phyloP scores from a whole-genome alignment of 148 eudicot species.

The Diospyros kaki region DNA sequence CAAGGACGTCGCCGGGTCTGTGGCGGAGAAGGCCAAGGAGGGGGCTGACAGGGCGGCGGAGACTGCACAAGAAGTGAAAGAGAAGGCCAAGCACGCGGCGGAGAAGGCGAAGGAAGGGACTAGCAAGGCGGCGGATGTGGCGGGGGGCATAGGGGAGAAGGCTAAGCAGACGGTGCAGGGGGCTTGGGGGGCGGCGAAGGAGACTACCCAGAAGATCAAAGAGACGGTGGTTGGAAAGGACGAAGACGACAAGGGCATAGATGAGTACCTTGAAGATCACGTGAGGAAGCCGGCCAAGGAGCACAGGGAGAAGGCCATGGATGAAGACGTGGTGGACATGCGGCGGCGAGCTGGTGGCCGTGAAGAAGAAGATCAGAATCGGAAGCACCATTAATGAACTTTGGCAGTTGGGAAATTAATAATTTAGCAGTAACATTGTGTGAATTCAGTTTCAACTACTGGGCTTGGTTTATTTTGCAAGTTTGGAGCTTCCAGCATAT shows the following conservation, averaged over 20 bases:
- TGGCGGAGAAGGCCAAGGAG: conserved; percentile 24
- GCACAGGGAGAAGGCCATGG: conserved; percentile 14
- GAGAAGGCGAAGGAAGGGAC: conserved; percentile 18
- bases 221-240: conserved; percentile 73
- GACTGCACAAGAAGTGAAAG: conserved; percentile 24
- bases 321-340: conserved; percentile 20
- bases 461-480: too few species aligned
- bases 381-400: too few species aligned
- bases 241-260: conserved; percentile 26
- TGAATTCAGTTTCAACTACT: too few species aligned
- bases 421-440: too few species aligned
- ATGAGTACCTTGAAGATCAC: conserved; percentile 46
- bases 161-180: conserved; percentile 26
- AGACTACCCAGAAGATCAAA: conserved; percentile 52
- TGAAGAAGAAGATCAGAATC: not conserved
- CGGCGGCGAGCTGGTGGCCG: not conserved
- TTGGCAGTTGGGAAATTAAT: too few species aligned
- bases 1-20: conserved; percentile 9
- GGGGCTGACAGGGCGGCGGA: conserved; percentile 18
- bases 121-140: conserved; percentile 12
- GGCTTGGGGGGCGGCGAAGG: conserved; percentile 54
- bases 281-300: conserved; percentile 29
- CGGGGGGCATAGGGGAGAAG: conserved; percentile 18
- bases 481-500: too few species aligned
- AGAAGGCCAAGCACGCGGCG: conserved; percentile 12